phyloP scores from a whole-genome alignment of 2,329 filamentous ascomycete species.

The Fusarium metavorans region DNA sequence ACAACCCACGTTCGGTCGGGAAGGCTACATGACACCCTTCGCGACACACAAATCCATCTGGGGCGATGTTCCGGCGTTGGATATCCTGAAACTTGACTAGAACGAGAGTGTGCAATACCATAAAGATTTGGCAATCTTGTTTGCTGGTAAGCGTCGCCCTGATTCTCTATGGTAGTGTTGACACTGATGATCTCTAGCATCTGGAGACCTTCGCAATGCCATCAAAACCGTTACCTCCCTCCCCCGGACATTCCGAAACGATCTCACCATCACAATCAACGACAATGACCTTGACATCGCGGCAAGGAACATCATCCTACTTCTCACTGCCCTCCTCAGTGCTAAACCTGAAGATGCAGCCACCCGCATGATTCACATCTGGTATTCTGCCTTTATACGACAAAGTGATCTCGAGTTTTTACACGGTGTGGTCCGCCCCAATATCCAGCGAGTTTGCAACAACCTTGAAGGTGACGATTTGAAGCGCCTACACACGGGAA shows the following conservation, averaged over 20 bases:
- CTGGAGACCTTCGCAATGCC: conserved; percentile 19
- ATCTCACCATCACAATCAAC: conserved; percentile 5
- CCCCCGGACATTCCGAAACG: background rate
- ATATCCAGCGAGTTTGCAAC: background rate
- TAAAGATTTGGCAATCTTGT: conserved; percentile 4
- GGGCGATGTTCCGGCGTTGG: conserved; percentile 19
- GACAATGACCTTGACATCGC: conserved; percentile 20
- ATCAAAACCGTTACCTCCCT: conserved; percentile 11
- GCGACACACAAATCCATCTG: conserved; percentile 4
- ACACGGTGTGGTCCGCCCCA: background rate
- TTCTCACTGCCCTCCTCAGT: background rate
- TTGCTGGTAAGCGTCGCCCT: background rate
- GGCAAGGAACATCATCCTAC: conserved; percentile 16
- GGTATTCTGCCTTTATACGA: conserved; percentile 20
- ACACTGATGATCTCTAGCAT: conserved; percentile 3
- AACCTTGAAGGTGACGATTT: background rate
- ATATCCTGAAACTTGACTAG: conserved; percentile 9
- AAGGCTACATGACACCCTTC: background rate
- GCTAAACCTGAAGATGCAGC: background rate
- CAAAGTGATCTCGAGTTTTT: conserved; percentile 1
- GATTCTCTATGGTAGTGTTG: background rate
- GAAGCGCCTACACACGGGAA: background rate
- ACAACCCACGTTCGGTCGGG: background rate
- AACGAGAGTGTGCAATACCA: conserved; percentile 14
- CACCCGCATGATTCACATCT: conserved; percentile 21